Conservation (phyloP, 2,329 filamentous ascomycete species). For the Amesomyces nigricolor region DNA sequence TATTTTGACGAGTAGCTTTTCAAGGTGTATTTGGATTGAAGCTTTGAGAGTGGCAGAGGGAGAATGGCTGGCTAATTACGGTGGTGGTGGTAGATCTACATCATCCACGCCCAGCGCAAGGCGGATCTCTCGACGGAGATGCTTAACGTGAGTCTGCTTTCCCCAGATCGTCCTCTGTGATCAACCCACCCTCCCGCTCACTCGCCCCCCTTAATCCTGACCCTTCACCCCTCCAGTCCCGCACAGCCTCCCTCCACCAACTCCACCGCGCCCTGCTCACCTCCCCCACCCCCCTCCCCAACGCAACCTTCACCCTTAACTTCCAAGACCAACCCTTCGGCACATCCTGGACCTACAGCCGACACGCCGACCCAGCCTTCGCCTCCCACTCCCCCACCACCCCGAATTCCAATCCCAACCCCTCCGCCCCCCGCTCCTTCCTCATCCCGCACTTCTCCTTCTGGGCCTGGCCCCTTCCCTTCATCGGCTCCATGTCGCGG, state of each 20-base stretch:
- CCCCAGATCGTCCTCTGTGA: neutral
- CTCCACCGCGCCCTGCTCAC: constrained; percentile 49
- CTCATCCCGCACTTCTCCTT: constrained; percentile 52
- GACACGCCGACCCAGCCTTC: constrained; percentile 36
- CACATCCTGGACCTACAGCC: constrained; percentile 44
- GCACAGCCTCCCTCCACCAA: constrained; percentile 47
- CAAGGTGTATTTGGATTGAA: too few species aligned
- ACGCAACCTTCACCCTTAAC: constrained; percentile 48
- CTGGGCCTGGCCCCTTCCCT: constrained; percentile 49
- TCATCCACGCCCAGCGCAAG: constrained; percentile 39
- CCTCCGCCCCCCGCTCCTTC: constrained; percentile 34
- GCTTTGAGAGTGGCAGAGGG: neutral
- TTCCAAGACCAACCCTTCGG: constrained; percentile 44
- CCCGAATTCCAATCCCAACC: constrained; percentile 19
- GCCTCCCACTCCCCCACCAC: constrained; percentile 26
- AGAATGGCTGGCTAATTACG: too few species aligned
- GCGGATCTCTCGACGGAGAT: constrained; percentile 40
- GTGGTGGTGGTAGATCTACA: constrained; percentile 33
- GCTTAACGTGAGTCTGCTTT: constrained; percentile 27
- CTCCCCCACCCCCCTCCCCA: constrained; percentile 42
- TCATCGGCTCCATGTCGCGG: constrained; percentile 41
- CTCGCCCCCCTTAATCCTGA: neutral
- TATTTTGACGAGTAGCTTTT: too few species aligned
- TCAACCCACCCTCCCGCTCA: neutral
- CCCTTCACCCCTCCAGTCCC: constrained; percentile 32